Evolutionary conservation across 2,329 filamentous ascomycete species (phyloP).

Genomic region (Calonectria pteridis): DNA sequence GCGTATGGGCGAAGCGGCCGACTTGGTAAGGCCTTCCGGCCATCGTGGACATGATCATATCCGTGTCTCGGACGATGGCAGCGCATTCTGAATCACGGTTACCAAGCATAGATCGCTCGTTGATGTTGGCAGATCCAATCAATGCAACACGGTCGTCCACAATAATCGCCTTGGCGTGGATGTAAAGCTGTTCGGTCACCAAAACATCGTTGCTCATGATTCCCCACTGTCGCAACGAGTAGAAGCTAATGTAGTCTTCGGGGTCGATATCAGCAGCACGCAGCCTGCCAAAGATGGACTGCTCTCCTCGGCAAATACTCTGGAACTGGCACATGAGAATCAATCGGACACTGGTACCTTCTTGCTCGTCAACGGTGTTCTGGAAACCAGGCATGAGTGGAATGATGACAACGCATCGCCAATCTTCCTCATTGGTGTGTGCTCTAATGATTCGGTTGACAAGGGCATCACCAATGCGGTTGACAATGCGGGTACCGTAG

Average conservation of each 20-base stretch:
- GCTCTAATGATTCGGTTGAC: constrained; percentile 92
- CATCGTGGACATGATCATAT: constrained; percentile 94
- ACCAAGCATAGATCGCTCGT: constrained; percentile 95
- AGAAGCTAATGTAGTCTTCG: constrained; percentile 96
- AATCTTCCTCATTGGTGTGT: constrained; percentile 85
- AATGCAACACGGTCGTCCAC: constrained; percentile 94
- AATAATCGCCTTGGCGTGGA: constrained; percentile 96
- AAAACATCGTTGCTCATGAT: constrained; percentile 87
- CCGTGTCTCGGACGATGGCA: constrained; percentile 89
- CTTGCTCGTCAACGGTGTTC: constrained; percentile 93
- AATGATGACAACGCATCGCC: constrained; percentile 91
- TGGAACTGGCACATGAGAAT: constrained; percentile 98
- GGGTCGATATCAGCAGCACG: constrained; percentile 86
- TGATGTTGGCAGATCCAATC: constrained; percentile 98
- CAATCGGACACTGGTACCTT: constrained; percentile 92
- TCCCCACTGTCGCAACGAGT: constrained; percentile 91
- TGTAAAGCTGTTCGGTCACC: constrained; percentile 96
- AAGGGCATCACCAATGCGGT: constrained; percentile 93
- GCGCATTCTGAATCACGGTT: constrained; percentile 93
- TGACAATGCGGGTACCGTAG: constrained; percentile 87
- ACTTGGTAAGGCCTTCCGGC: constrained; percentile 89
- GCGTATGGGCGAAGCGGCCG: constrained; percentile 90
- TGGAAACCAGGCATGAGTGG: constrained; percentile 99
- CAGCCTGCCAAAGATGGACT: constrained; percentile 91
- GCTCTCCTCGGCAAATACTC: constrained; percentile 93